phyloP scores from a whole-genome alignment of 1,139 yeast genomes.

The Hemisphaericaspora xylofermentans region DNA sequence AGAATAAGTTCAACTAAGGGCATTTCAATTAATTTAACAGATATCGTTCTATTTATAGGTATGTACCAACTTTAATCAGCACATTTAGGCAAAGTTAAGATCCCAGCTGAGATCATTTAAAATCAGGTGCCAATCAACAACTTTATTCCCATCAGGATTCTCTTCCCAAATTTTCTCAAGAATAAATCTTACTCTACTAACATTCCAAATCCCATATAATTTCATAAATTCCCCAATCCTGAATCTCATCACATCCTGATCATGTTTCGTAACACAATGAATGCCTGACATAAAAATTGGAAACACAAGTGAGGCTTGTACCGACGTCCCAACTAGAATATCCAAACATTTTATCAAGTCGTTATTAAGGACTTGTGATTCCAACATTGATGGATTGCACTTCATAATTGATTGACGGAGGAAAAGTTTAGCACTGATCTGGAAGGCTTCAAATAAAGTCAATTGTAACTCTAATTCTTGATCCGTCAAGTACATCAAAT shows the following conservation, averaged over 20 bases:
- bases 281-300: slow-evolving; percentile 79
- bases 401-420: slow-evolving; percentile 62
- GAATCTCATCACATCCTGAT: slow-evolving; percentile 49
- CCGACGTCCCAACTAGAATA: slow-evolving; percentile 60
- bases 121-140: slow-evolving; percentile 65
- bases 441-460: slow-evolving; percentile 71
- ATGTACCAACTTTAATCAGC: too few relatives aligned
- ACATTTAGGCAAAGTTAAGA: slow-evolving; percentile 60
- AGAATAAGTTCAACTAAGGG: too few relatives aligned
- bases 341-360: slow-evolving; percentile 60
- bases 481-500: slow-evolving; percentile 47
- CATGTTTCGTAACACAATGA: slow-evolving; percentile 53
- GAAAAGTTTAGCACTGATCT: slow-evolving; percentile 66
- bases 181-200: slow-evolving; percentile 56
- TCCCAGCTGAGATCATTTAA: slow-evolving; percentile 75
- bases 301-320: slow-evolving; percentile 71
- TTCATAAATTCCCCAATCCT: slow-evolving; percentile 57
- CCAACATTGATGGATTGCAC: slow-evolving; percentile 62
- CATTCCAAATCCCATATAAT: slow-evolving; percentile 68
- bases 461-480: slow-evolving; percentile 65
- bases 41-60: not conserved
- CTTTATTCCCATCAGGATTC: slow-evolving; percentile 38
- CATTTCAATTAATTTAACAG: too few relatives aligned
- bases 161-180: slow-evolving; percentile 52
- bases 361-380: slow-evolving; percentile 57